phyloP scores from a whole-genome alignment of 2,329 filamentous ascomycete species.

The Botryotinia convoluta region DNA sequence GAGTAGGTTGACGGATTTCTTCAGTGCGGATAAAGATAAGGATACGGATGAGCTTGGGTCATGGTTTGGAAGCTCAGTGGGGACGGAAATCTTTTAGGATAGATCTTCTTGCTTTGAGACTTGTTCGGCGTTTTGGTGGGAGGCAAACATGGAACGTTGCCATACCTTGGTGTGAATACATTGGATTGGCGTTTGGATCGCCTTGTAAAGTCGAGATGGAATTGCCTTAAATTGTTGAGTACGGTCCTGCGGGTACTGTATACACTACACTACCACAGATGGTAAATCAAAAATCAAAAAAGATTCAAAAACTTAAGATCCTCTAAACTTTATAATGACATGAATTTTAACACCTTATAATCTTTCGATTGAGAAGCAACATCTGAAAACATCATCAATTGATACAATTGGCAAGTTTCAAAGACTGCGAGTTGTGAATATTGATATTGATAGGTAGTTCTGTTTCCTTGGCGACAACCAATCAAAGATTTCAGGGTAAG shows the following conservation, averaged over 20 bases:
- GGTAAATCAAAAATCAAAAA: background rate
- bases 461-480: background rate
- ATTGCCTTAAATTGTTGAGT: background rate
- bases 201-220: background rate
- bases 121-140: background rate
- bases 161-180: background rate
- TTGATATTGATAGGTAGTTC: background rate
- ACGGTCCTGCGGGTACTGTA: background rate
- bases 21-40: slow-evolving; percentile 43
- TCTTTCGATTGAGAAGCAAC: background rate
- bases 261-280: background rate
- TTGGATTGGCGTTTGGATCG: background rate
- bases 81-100: slow-evolving; percentile 35
- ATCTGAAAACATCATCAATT: background rate
- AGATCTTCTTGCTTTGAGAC: background rate
- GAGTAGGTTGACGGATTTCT: slow-evolving; percentile 74
- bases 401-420: background rate
- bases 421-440: background rate
- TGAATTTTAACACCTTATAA: background rate
- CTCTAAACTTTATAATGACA: background rate
- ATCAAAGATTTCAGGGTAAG: slow-evolving; percentile 5
- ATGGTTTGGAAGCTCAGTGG: slow-evolving; percentile 67
- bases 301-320: background rate
- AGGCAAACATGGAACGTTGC: background rate
- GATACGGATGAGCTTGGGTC: slow-evolving; percentile 60